Percentiles rank a stretch among this genome's conserved stretches.
These are phyloP conservation scores for Knufia fluminis DNA, from an alignment of 2,329 filamentous ascomycete genomes.

Conservation along the genomic window DNA sequence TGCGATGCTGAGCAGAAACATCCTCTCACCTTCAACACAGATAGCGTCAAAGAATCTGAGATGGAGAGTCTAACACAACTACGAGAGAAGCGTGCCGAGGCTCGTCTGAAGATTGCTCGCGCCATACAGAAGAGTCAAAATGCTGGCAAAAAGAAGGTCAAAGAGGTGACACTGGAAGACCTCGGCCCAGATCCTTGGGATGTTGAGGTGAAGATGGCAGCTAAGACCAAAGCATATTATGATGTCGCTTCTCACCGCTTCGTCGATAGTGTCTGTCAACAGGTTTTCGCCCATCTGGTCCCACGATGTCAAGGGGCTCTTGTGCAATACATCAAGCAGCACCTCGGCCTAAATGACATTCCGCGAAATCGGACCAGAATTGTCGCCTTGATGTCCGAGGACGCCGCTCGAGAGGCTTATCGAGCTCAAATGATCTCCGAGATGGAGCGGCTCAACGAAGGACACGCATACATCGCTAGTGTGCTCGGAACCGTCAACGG, in stretches of 20 bases:
- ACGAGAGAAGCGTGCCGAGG: not conserved
- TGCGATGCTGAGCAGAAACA: constrained; percentile 1
- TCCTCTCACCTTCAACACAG: constrained; percentile 2
- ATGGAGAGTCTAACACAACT: not conserved
- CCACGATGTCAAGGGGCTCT: constrained; percentile 29
- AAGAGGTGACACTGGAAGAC: constrained; percentile 10
- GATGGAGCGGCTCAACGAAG: not conserved
- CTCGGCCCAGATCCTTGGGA: constrained; percentile 29
- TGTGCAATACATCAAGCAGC: not conserved
- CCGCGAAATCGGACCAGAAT: not conserved
- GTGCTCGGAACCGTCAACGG: not conserved
- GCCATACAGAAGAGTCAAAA: constrained; percentile 19
- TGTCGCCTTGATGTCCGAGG: constrained; percentile 4
- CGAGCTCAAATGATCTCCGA: not conserved
- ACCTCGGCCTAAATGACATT: constrained; percentile 2
- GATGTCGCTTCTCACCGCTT: constrained; percentile 32
- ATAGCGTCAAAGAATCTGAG: not conserved
- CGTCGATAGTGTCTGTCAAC: constrained; percentile 32
- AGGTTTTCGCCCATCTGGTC: constrained; percentile 30
- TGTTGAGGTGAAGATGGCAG: constrained; percentile 35
- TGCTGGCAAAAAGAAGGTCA: constrained; percentile 15
- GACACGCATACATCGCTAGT: not conserved
- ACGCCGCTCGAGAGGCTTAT: constrained; percentile 5
- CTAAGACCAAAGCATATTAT: constrained; percentile 31
- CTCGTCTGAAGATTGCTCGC: constrained; percentile 18